Evolutionary conservation across 1,139 yeast genomes (phyloP).

Genomic region (Spencermartinsiella ligniputridi): DNA sequence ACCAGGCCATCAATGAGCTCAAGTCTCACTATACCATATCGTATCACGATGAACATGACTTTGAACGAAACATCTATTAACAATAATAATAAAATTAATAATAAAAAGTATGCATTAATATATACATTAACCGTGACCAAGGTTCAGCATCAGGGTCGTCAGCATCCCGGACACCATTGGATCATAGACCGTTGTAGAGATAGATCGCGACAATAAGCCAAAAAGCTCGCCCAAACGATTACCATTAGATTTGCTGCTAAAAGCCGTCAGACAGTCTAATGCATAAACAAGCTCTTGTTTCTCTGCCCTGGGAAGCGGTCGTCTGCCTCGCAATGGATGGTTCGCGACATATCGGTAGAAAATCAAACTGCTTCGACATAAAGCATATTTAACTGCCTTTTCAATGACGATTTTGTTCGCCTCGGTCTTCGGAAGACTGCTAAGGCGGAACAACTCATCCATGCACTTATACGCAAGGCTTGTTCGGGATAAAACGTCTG

Average conservation of each 20-base stretch:
- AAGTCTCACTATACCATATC: not conserved
- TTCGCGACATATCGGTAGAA: conserved; percentile 51
- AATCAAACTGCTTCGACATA: conserved; percentile 47
- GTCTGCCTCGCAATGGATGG: conserved; percentile 44
- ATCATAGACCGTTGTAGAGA: not conserved
- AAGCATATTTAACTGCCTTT: conserved; percentile 38
- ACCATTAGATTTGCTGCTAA: not conserved
- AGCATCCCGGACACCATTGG: not conserved
- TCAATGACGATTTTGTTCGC: conserved; percentile 10
- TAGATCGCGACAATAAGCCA: not conserved
- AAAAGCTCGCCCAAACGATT: not conserved
- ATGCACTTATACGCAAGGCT: conserved; percentile 46
- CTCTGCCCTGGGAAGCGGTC: conserved; percentile 53
- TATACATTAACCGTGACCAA: not conserved
- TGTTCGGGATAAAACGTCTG: conserved; percentile 36
- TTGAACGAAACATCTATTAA: not conserved
- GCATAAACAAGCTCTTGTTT: conserved; percentile 40
- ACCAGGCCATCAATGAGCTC: not conserved
- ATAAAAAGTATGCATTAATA: too few relatives aligned
- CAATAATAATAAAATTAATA: too few relatives aligned
- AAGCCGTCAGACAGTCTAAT: not conserved
- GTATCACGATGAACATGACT: not conserved
- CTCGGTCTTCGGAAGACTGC: conserved; percentile 28
- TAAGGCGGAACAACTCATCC: conserved; percentile 39
- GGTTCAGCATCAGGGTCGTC: not conserved